These are phyloP conservation scores for Leccinum subrobustum DNA, from an alignment of 1,284 basidiomycete species.

Conservation along the genomic window DNA sequence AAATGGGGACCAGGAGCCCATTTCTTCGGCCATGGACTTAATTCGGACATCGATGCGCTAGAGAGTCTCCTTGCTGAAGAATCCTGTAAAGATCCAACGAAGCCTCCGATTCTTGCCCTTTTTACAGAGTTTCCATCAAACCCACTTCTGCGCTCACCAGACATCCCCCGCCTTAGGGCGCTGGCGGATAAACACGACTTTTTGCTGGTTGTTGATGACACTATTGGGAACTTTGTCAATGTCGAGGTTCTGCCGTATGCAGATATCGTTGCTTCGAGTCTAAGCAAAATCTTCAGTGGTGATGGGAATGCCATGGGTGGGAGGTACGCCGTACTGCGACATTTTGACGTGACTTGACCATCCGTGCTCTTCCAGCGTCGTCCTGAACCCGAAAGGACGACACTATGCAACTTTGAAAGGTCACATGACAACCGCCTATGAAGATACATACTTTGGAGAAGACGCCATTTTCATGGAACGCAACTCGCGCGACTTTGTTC, in stretches of 20 bases:
- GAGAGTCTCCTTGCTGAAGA: constrained; percentile 62
- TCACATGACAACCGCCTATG: constrained; percentile 63
- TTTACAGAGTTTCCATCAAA: constrained; percentile 95
- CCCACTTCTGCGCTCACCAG: constrained; percentile 83
- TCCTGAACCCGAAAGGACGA: constrained; percentile 79
- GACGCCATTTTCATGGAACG: constrained; percentile 98
- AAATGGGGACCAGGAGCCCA: constrained; percentile 97
- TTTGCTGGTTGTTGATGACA: constrained; percentile 91
- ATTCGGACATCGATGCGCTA: constrained; percentile 74
- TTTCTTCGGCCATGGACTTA: constrained; percentile 84
- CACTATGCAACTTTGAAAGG: constrained; percentile 69
- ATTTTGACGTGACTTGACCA: neutral
- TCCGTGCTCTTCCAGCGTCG: constrained; percentile 46
- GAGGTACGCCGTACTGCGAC: constrained; percentile 54
- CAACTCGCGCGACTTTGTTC: constrained; percentile 91
- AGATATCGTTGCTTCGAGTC: constrained; percentile 91
- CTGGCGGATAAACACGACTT: constrained; percentile 91
- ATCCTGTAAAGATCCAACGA: constrained; percentile 36
- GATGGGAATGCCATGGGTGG: constrained; percentile 98
- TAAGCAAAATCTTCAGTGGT: constrained; percentile 96
- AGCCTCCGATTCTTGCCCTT: constrained; percentile 59
- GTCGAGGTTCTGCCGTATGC: constrained; percentile 89
- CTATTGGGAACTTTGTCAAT: constrained; percentile 95
- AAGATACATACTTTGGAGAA: constrained; percentile 89
- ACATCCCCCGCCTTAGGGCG: constrained; percentile 75